These are phyloP conservation scores for Hansenula sp. DNA, from an alignment of 1,139 yeast species.

Conservation along the genomic window DNA sequence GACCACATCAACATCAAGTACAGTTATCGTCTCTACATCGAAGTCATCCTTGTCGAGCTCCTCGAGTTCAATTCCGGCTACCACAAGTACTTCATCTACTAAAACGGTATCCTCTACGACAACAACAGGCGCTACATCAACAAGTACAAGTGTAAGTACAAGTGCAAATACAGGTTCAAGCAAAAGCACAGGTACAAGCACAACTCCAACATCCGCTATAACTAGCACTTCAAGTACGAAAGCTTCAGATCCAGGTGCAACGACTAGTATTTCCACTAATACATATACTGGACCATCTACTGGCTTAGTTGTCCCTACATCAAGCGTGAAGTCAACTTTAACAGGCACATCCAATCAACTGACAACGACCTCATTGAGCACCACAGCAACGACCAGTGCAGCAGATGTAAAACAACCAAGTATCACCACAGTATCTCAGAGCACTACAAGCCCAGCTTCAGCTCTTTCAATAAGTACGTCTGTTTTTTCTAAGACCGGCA, in stretches of 20 bases:
- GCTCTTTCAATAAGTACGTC: neutral
- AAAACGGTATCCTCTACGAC: neutral
- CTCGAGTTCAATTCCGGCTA: constrained; percentile 1
- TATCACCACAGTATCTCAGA: too few species aligned
- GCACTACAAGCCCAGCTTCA: too few species aligned
- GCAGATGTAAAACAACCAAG: too few species aligned
- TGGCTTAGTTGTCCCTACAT: too few species aligned
- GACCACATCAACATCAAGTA: neutral
- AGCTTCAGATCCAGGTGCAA: too few species aligned
- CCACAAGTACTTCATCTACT: neutral
- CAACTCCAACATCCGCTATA: neutral
- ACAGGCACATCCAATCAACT: too few species aligned
- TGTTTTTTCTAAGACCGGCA: neutral
- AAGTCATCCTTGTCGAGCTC: neutral
- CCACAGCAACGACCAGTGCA: too few species aligned
- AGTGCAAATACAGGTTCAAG: neutral
- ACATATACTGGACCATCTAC: constrained; percentile 1
- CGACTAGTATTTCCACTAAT: neutral
- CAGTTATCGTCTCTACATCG: neutral
- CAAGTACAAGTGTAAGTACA: neutral
- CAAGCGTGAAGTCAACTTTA: too few species aligned
- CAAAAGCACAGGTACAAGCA: neutral
- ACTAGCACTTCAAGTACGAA: too few species aligned
- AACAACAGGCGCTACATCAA: neutral
- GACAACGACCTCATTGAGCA: too few species aligned